A percentile compares a stretch with the other conserved stretches of the same genome.
Evolutionary conservation across 1,139 yeast species (phyloP).

Genomic region (Pichia sp.): DNA sequence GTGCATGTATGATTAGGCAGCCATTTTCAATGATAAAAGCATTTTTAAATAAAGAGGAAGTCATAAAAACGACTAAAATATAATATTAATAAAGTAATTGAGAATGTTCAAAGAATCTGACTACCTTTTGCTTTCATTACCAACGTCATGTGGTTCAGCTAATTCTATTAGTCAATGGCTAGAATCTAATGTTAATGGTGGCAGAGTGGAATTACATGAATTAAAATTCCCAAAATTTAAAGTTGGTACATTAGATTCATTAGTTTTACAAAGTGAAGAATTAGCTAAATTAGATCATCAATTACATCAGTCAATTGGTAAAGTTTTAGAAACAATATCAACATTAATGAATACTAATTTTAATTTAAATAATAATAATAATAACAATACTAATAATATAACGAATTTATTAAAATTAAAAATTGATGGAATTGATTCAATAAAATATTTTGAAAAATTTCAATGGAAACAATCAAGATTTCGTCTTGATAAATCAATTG

Average conservation of each 20-base stretch:
- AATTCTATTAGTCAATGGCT: slow-evolving; percentile 32
- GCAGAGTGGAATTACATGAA: slow-evolving; percentile 35
- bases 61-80: no score
- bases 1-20: not conserved
- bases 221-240: slow-evolving; percentile 81
- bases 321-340: slow-evolving; percentile 65
- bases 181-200: slow-evolving; percentile 39
- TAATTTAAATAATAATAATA: not conserved
- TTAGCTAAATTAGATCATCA: slow-evolving; percentile 73
- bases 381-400: slow-evolving; percentile 7
- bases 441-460: slow-evolving; percentile 64
- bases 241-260: slow-evolving; percentile 88
- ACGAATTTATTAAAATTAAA: slow-evolving; percentile 17
- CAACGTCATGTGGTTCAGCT: slow-evolving; percentile 40
- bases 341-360: not conserved
- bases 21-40: not conserved
- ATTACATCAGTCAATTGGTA: slow-evolving; percentile 58
- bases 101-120: slow-evolving; percentile 27
- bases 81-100: not conserved
- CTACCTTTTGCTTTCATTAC: slow-evolving; percentile 47
- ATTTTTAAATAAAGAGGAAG: no score
- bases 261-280: slow-evolving; percentile 88
- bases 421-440: slow-evolving; percentile 41
- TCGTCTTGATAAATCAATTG: slow-evolving; percentile 76
- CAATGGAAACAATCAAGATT: slow-evolving; percentile 85